phyloP scores from a whole-genome alignment of 805 yeast genomes.

The Candida germanica region DNA sequence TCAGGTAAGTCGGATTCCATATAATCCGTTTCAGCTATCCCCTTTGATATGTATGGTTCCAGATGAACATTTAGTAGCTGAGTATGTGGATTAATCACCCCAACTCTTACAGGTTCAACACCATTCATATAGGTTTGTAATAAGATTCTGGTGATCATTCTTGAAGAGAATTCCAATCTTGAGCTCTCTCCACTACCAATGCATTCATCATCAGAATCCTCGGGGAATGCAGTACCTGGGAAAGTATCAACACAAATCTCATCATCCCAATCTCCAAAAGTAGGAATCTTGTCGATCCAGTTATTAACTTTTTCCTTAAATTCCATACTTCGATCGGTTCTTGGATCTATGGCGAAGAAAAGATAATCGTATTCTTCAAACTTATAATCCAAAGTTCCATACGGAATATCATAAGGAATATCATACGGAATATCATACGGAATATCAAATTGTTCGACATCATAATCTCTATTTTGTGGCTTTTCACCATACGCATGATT shows the following conservation, averaged over 20 bases:
- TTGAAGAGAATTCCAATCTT: conserved; percentile 51
- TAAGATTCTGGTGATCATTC: conserved; percentile 46
- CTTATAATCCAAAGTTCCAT: too few relatives aligned
- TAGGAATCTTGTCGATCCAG: conserved; percentile 64
- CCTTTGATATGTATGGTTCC: not conserved
- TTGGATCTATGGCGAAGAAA: too few relatives aligned
- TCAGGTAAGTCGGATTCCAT: too few relatives aligned
- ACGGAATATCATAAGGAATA: too few relatives aligned
- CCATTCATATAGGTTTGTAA: conserved; percentile 37
- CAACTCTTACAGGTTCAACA: conserved; percentile 17
- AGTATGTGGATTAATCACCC: not conserved
- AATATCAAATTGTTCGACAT: too few relatives aligned
- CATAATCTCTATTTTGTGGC: too few relatives aligned
- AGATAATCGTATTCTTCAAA: too few relatives aligned
- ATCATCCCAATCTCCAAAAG: conserved; percentile 15
- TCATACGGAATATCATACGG: too few relatives aligned
- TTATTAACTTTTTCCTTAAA: conserved; percentile 59
- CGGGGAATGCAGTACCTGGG: conserved; percentile 42
- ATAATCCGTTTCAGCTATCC: too few relatives aligned
- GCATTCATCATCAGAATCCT: conserved; percentile 12
- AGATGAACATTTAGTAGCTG: not conserved
- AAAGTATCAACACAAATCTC: conserved; percentile 22
- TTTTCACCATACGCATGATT: too few relatives aligned
- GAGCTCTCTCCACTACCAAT: conserved; percentile 16
- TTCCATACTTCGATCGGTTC: conserved; percentile 61